These are phyloP conservation scores for Santalum album DNA, from an alignment of 164 flowering plant genomes.

Conservation along the genomic window DNA sequence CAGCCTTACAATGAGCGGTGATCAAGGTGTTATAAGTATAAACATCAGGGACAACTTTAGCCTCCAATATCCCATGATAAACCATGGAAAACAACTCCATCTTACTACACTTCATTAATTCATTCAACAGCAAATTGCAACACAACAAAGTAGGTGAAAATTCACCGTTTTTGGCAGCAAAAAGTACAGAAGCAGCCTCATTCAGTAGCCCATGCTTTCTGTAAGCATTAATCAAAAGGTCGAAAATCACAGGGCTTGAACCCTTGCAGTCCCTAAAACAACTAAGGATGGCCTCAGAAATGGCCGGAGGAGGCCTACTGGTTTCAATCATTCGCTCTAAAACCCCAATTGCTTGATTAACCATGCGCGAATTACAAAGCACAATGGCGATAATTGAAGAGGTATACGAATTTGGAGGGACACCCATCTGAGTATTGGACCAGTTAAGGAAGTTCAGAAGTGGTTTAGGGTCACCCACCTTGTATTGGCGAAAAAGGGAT, in stretches of 20 bases:
- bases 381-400: conserved; percentile 37
- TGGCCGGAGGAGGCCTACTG: conserved; percentile 14
- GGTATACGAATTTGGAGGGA: conserved; percentile 31
- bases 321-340: conserved; percentile 30
- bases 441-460: conserved; percentile 60
- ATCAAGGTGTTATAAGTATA: conserved; percentile 56
- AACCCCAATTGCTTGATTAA: conserved; percentile 28
- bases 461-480: conserved; percentile 26
- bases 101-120: conserved; percentile 35
- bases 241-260: conserved; percentile 28
- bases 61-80: conserved; percentile 39
- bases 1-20: conserved; percentile 41
- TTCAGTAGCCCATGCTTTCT: conserved; percentile 32
- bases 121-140: conserved; percentile 60
- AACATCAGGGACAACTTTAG: conserved; percentile 40
- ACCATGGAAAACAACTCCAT: conserved; percentile 66
- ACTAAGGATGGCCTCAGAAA: conserved; percentile 29
- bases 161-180: conserved; percentile 17
- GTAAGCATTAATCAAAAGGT: conserved; percentile 43
- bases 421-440: conserved; percentile 30
- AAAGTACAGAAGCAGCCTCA: conserved; percentile 44
- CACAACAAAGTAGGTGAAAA: conserved; percentile 35
- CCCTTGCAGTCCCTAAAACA: conserved; percentile 15
- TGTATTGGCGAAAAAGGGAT: conserved; percentile 32
- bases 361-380: conserved; percentile 36